Evolutionary conservation across 2,329 filamentous ascomycete species (phyloP).

Genomic region (Diaporthe longicolla): DNA sequence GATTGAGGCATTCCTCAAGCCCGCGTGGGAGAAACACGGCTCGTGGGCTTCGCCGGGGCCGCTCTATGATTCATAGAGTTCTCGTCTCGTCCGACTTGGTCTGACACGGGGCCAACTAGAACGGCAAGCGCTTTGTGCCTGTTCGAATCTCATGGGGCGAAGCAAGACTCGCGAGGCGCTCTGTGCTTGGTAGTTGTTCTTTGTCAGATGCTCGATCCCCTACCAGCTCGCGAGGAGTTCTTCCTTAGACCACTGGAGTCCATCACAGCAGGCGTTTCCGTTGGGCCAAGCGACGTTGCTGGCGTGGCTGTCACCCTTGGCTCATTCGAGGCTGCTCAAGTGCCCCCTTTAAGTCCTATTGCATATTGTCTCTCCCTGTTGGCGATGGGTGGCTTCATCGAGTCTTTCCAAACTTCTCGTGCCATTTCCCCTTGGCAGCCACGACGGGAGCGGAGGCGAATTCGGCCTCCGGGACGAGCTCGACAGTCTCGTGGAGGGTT

Average conservation of each 20-base stretch:
- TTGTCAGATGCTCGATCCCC: not conserved
- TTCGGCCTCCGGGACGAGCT: slow-evolving; percentile 64
- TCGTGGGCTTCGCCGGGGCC: too few relatives aligned
- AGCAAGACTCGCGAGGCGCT: too few relatives aligned
- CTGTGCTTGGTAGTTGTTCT: not conserved
- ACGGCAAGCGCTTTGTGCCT: not conserved
- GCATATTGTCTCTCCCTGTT: not conserved
- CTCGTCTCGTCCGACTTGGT: not conserved
- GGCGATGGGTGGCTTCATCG: slow-evolving; percentile 50
- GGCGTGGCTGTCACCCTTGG: too few relatives aligned
- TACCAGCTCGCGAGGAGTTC: not conserved
- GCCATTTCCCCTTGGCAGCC: slow-evolving; percentile 67
- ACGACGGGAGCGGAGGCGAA: slow-evolving; percentile 48
- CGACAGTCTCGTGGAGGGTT: slow-evolving; percentile 74
- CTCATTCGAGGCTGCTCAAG: not conserved
- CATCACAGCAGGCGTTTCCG: not conserved
- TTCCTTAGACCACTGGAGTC: too few relatives aligned
- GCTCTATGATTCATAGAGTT: not conserved
- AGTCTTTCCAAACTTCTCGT: slow-evolving; percentile 68
- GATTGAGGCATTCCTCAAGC: not conserved
- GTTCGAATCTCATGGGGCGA: too few relatives aligned
- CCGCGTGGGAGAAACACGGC: too few relatives aligned
- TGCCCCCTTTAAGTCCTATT: not conserved
- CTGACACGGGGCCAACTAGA: too few relatives aligned
- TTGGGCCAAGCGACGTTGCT: not conserved